These are phyloP conservation scores for Colletotrichum euphorbiae DNA, from an alignment of 2,329 filamentous ascomycete species.

Conservation along the genomic window DNA sequence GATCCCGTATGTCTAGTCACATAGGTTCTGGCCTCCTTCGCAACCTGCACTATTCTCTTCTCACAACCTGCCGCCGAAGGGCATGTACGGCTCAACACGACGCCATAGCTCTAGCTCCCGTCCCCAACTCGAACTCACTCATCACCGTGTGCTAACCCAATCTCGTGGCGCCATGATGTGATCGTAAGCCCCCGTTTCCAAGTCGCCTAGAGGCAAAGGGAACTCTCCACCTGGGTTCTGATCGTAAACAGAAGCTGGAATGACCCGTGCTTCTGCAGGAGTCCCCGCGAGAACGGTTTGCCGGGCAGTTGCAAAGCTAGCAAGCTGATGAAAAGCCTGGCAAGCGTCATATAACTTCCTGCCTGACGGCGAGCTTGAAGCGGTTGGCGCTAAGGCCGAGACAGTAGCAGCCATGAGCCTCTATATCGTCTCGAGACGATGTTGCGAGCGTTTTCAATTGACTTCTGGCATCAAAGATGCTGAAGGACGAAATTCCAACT, in stretches of 20 bases:
- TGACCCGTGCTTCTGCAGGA: background rate
- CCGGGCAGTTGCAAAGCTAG: constrained; percentile 4
- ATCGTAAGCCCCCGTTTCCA: background rate
- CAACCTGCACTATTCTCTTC: too few relatives aligned
- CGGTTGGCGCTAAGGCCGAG: background rate
- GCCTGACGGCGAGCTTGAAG: background rate
- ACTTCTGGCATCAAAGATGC: too few relatives aligned
- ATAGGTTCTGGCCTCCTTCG: too few relatives aligned
- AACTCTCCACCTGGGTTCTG: background rate
- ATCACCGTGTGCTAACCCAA: constrained; percentile 1
- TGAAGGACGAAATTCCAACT: too few relatives aligned
- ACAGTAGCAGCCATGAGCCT: background rate
- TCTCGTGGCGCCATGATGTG: constrained; percentile 6
- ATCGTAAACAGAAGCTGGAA: background rate
- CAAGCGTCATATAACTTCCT: background rate
- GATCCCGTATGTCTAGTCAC: too few relatives aligned
- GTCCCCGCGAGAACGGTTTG: background rate
- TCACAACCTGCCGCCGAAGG: background rate
- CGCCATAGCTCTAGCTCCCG: constrained; percentile 7
- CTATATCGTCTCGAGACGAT: background rate
- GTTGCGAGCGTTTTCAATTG: too few relatives aligned
- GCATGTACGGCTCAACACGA: constrained; percentile 15
- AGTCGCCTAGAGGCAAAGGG: background rate
- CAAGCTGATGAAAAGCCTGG: constrained; percentile 12
- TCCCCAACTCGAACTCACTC: constrained; percentile 5